Base-by-base conservation (phyloP, 2,329 filamentous ascomycete genomes). In the Fusarium sp. region DNA sequence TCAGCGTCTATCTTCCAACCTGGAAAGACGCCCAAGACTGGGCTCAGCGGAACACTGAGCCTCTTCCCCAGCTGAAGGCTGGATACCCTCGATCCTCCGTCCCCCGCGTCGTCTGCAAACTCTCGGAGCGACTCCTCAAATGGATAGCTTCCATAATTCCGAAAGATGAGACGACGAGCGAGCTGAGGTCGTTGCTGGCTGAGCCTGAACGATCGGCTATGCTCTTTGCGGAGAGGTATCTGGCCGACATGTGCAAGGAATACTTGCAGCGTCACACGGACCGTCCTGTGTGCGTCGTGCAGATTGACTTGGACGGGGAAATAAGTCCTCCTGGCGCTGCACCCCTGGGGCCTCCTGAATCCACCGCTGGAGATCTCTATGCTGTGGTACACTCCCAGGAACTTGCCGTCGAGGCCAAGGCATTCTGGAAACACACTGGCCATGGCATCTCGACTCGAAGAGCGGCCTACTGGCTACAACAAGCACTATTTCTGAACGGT, bases 361-460 rank as follows among this genome's bases (percentile, higher is more conserved):
- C 29, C 8, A 27, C 4, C 22, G 31, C 57, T 35, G 62, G 27
- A 10, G 50, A 76, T 5, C 27, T 80, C 1, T 80, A 64, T 24
- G 58, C 59, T 2, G 70, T 76, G 1, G 40, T 71, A 6, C 77
- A 76, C 22, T 68, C 77, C 2, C 22, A 52, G 2, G 24, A 52
- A 3, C 22, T 79, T 13, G 66, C 58, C 3, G 50, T 29, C 5
- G 75, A 79, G 24, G 78, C 75, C n/a, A 78, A 78, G 50, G 71
- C 70, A 9, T 81, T 80, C 34, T 81, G 78, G 79, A 78, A 79
- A 20, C 78, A 81, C 57, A 77, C 79, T 0, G 79, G 79, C 0
- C 78, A 68, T 20, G 79, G 79, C 8, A 65, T 80, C 34, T 80
- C 79, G n/a, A 80, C 76, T 45, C 76, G 79, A 40, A 74, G 67